phyloP scores from a whole-genome alignment of 2,329 filamentous ascomycete genomes.

The Botrytis medusae region DNA sequence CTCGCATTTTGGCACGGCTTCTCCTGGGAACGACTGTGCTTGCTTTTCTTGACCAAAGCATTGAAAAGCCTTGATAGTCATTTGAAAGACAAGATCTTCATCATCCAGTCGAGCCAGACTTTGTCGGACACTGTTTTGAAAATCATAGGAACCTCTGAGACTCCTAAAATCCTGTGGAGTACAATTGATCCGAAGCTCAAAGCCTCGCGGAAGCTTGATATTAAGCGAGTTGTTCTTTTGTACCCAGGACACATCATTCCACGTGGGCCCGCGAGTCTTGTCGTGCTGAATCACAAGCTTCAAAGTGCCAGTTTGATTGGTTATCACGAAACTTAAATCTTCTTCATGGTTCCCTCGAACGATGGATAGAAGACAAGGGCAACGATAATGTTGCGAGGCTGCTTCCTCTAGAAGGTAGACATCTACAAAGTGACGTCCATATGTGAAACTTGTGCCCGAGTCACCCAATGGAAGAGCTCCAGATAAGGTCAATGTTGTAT shows the following conservation, averaged over 20 bases:
- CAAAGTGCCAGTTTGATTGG: slow-evolving; percentile 76
- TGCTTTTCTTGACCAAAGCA: slow-evolving; percentile 75
- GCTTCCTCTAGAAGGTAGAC: slow-evolving; percentile 72
- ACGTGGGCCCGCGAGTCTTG: slow-evolving; percentile 67
- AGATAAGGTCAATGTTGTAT: slow-evolving; percentile 47
- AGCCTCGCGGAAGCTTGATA: slow-evolving; percentile 72
- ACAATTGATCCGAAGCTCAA: slow-evolving; percentile 69
- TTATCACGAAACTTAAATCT: slow-evolving; percentile 69
- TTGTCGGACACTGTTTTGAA: slow-evolving; percentile 72
- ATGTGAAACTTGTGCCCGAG: slow-evolving; percentile 70
- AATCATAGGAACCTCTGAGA: slow-evolving; percentile 82
- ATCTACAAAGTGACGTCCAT: slow-evolving; percentile 73
- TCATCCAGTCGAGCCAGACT: slow-evolving; percentile 68
- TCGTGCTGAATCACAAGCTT: slow-evolving; percentile 72
- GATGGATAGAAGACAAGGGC: slow-evolving; percentile 75
- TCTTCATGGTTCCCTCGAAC: slow-evolving; percentile 68
- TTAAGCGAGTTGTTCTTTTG: slow-evolving; percentile 64
- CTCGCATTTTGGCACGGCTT: slow-evolving; percentile 69
- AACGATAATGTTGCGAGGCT: slow-evolving; percentile 64
- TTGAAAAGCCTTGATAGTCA: slow-evolving; percentile 71
- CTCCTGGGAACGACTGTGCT: slow-evolving; percentile 71
- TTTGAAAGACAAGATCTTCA: slow-evolving; percentile 69
- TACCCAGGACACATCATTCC: slow-evolving; percentile 82
- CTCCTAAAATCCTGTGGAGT: slow-evolving; percentile 74
- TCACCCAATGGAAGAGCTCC: slow-evolving; percentile 78